phyloP scores from a whole-genome alignment of 2,329 filamentous ascomycete species.

The Rhinocladiella mackenziei region DNA sequence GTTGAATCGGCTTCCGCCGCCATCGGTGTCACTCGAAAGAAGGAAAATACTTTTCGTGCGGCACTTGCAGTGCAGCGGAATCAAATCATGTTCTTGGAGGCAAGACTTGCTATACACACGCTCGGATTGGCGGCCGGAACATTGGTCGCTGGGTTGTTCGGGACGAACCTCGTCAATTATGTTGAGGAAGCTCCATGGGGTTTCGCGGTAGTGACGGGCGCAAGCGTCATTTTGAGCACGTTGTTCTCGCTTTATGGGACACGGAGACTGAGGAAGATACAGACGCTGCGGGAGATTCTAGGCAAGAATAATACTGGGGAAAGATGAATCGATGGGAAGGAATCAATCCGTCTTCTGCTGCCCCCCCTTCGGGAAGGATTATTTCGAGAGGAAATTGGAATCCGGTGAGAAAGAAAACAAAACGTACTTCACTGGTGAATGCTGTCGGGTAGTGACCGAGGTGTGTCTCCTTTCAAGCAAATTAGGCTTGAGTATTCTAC shows the following conservation, averaged over 20 bases:
- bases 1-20: slow-evolving; percentile 33
- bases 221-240: slow-evolving; percentile 27
- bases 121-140: slow-evolving; percentile 37
- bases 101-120: slow-evolving; percentile 38
- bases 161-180: slow-evolving; percentile 40
- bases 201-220: slow-evolving; percentile 27
- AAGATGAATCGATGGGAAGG: too few species aligned
- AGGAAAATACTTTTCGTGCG: slow-evolving; percentile 35
- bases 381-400: too few species aligned
- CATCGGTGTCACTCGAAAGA: slow-evolving; percentile 33
- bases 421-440: too few species aligned
- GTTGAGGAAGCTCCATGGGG: slow-evolving; percentile 35
- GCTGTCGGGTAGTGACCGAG: too few species aligned
- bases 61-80: slow-evolving; percentile 37
- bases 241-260: slow-evolving; percentile 31
- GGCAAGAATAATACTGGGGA: too few species aligned
- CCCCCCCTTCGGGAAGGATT: too few species aligned
- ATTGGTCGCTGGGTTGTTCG: slow-evolving; percentile 36
- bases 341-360: too few species aligned
- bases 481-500: too few species aligned
- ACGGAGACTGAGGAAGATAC: slow-evolving; percentile 28
- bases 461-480: too few species aligned
- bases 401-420: too few species aligned
- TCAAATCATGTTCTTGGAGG: slow-evolving; percentile 40
- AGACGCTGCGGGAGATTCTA: slow-evolving; percentile 24